phyloP scores from a whole-genome alignment of 305 asterid species.

The Plantago coronopus region DNA sequence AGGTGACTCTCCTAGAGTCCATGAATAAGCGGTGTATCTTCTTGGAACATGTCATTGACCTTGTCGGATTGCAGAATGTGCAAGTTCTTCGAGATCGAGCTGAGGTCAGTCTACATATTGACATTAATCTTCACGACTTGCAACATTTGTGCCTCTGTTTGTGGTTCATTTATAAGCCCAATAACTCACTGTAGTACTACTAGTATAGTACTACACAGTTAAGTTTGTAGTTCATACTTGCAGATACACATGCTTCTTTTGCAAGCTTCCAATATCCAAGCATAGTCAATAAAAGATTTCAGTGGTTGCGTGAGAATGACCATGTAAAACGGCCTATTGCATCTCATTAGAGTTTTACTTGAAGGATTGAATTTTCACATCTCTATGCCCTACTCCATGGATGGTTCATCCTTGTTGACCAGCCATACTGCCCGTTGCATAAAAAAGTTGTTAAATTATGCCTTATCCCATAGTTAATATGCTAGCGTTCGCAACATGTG shows the following conservation, averaged over 20 bases:
- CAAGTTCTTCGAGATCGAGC: conserved; percentile 71
- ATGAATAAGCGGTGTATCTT: conserved; percentile 82
- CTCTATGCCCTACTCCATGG: neutral
- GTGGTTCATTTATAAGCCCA: neutral
- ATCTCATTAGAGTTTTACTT: neutral
- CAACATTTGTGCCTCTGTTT: neutral
- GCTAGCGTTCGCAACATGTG: neutral
- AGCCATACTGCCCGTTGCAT: too few species aligned
- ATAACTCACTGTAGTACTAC: neutral
- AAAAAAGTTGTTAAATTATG: too few species aligned
- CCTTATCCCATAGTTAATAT: too few species aligned
- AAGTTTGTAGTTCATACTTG: neutral
- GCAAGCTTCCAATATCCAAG: neutral
- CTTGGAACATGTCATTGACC: conserved; percentile 67
- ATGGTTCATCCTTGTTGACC: neutral
- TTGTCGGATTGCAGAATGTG: conserved; percentile 67
- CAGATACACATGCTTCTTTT: neutral
- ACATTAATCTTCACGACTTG: neutral
- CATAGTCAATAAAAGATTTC: too few species aligned
- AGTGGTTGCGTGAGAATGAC: too few species aligned
- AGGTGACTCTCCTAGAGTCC: conserved; percentile 79
- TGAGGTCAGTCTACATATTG: conserved; percentile 46
- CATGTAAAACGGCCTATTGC: neutral
- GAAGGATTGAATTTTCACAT: neutral
- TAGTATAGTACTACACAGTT: too few species aligned